Percentiles rank a stretch among this genome's conserved stretches.
Evolutionary conservation across 306 rosid species (phyloP).

Genomic region (Prunus kanzakura): DNA sequence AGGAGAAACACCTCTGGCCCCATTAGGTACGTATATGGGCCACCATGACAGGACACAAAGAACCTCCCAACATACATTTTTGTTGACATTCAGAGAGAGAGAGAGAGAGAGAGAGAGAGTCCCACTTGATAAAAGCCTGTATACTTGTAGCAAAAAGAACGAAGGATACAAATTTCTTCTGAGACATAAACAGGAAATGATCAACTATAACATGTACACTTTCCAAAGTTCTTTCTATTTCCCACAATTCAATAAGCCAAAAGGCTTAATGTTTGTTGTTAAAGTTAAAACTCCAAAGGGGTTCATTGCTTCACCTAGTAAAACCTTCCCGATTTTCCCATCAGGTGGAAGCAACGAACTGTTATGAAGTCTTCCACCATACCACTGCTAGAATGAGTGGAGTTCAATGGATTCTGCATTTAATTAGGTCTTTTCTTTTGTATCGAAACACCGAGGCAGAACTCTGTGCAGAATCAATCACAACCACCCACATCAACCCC

Average conservation of each 20-base stretch:
- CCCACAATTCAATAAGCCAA: background rate
- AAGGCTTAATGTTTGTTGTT: background rate
- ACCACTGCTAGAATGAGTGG: background rate
- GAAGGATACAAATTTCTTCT: background rate
- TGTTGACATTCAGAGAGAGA: background rate
- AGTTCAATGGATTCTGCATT: background rate
- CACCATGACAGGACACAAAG: no score
- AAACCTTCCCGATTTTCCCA: background rate
- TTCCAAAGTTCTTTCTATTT: background rate
- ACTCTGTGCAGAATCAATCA: conserved; percentile 32
- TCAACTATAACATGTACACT: background rate
- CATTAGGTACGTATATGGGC: background rate
- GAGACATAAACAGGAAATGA: background rate
- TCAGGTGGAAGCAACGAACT: background rate
- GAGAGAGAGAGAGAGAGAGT: background rate
- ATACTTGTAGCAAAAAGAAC: background rate
- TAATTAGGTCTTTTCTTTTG: background rate
- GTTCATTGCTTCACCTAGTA: background rate
- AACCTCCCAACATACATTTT: background rate
- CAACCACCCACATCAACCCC: conserved; percentile 58
- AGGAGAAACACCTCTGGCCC: background rate
- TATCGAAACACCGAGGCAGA: background rate
- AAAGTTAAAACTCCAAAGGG: background rate
- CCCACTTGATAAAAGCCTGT: background rate
- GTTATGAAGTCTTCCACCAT: background rate